phyloP scores from a whole-genome alignment of 768 basidiomycete genomes.

The Ramaria sp. region DNA sequence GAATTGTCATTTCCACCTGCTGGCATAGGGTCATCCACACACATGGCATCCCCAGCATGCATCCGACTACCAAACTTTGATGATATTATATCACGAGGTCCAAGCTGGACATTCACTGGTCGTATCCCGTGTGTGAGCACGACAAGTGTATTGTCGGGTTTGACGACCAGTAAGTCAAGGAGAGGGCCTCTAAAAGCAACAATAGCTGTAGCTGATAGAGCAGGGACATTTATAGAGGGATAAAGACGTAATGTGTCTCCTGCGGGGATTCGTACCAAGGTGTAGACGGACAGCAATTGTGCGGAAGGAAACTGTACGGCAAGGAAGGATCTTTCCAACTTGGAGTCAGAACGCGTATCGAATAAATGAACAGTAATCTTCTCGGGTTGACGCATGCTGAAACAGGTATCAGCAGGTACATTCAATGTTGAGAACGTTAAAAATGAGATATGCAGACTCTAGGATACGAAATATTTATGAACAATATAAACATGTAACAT shows the following conservation, averaged over 20 bases:
- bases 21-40: not conserved
- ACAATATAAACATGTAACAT: not conserved
- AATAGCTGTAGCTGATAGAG: slow-evolving; percentile 45
- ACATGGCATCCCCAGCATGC: not conserved
- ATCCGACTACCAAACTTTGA: slow-evolving; percentile 5
- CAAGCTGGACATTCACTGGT: slow-evolving; percentile 9
- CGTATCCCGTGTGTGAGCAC: slow-evolving; percentile 53
- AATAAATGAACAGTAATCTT: slow-evolving; percentile 49
- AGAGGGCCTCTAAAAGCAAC: slow-evolving; percentile 51
- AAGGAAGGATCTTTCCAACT: slow-evolving; percentile 37
- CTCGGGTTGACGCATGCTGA: slow-evolving; percentile 31
- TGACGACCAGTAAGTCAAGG: slow-evolving; percentile 60
- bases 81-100: slow-evolving; percentile 20
- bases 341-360: slow-evolving; percentile 55
- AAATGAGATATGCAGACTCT: not conserved
- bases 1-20: not conserved
- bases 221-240: slow-evolving; percentile 29
- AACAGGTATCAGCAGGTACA: not conserved
- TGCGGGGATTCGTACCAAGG: slow-evolving; percentile 30
- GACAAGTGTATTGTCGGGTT: slow-evolving; percentile 39
- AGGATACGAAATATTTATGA: not conserved
- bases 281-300: slow-evolving; percentile 34
- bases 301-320: slow-evolving; percentile 43
- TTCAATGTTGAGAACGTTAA: slow-evolving; percentile 8
- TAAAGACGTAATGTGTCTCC: slow-evolving; percentile 31